A percentile compares a stretch with the other conserved stretches of the same genome.
These are phyloP conservation scores for Dicorynia guianensis DNA, from an alignment of 306 rosid species.

Conservation along the genomic window DNA sequence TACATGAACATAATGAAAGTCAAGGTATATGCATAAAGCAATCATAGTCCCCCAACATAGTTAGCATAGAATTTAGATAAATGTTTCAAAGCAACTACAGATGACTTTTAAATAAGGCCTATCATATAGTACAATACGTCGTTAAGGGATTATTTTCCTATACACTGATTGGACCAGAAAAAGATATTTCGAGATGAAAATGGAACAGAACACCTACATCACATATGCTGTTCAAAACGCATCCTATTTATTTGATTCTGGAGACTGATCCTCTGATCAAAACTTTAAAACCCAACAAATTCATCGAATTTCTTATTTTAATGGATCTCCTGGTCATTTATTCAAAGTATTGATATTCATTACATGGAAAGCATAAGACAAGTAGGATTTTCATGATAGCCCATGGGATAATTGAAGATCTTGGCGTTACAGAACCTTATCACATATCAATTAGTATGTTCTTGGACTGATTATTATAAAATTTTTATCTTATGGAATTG, in stretches of 20 bases:
- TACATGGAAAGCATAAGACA: neutral
- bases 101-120: constrained; percentile 10
- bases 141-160: constrained; percentile 2
- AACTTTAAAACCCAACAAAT: neutral
- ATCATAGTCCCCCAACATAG: constrained; percentile 1
- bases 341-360: neutral
- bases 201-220: neutral
- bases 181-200: constrained; percentile 5
- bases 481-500: neutral
- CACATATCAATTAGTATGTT: neutral
- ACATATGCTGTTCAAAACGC: neutral
- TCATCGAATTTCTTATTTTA: neutral
- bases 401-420: neutral
- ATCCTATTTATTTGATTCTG: neutral
- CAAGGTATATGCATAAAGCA: neutral
- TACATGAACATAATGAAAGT: constrained; percentile 8
- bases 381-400: neutral
- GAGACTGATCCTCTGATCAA: neutral
- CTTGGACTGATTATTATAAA: neutral
- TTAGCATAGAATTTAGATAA: neutral
- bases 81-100: constrained; percentile 9
- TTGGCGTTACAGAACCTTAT: neutral
- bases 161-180: constrained; percentile 21
- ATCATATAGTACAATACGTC: constrained; percentile 8
- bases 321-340: neutral